These are phyloP conservation scores for Mycena rosella DNA, from an alignment of 768 basidiomycete species.

Conservation along the genomic window DNA sequence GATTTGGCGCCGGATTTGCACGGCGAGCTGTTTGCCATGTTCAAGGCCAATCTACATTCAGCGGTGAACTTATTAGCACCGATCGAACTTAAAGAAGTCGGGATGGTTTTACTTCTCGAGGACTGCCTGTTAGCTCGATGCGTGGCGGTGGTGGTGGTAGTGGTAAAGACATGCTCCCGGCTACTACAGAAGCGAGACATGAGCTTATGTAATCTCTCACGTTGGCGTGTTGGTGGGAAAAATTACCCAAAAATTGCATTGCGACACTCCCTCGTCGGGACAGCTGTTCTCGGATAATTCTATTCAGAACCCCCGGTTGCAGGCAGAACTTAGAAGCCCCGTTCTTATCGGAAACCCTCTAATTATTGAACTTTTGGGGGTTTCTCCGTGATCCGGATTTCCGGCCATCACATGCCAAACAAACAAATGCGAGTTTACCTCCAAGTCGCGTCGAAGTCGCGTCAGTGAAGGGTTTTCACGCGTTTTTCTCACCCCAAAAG, in stretches of 20 bases:
- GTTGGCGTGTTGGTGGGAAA: too few species aligned
- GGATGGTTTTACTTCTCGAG: constrained; percentile 26
- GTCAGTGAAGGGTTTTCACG: neutral
- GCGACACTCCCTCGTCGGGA: too few species aligned
- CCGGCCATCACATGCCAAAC: constrained; percentile 8
- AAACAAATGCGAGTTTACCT: constrained; percentile 1
- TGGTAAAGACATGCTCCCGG: constrained; percentile 27
- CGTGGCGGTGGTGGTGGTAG: constrained; percentile 18
- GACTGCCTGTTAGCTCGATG: constrained; percentile 27
- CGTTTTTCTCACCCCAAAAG: neutral
- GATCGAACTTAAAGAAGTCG: constrained; percentile 1
- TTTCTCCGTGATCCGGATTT: constrained; percentile 13
- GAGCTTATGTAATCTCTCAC: too few species aligned
- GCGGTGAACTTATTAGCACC: constrained; percentile 5
- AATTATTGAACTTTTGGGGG: constrained; percentile 4
- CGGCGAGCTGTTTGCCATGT: constrained; percentile 45
- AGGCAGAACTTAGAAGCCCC: too few species aligned
- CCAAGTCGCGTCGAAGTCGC: too few species aligned
- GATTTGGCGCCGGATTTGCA: constrained; percentile 47
- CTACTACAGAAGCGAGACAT: constrained; percentile 1
- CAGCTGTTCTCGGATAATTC: too few species aligned
- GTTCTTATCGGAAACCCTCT: too few species aligned
- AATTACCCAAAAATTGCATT: too few species aligned
- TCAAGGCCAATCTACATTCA: constrained; percentile 49
- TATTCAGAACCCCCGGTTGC: too few species aligned